A percentile compares a stretch with the other conserved stretches of the same genome.
phyloP scores from a whole-genome alignment of 345 rosid genomes.

The Hibiscus syriacus region DNA sequence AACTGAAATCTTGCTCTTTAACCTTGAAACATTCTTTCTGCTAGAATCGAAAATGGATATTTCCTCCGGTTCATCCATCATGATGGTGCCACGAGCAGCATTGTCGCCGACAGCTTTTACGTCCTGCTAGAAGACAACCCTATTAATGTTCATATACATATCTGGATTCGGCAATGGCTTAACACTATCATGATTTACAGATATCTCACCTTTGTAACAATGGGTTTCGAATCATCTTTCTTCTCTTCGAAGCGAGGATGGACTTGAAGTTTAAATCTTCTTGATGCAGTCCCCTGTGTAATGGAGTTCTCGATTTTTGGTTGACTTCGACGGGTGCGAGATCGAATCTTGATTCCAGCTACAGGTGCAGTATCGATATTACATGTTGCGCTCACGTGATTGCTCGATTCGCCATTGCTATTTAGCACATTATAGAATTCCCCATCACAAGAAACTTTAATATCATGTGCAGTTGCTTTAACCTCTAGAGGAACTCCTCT shows the following conservation, averaged over 20 bases:
- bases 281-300: constrained; percentile 45
- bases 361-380: constrained; percentile 14
- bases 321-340: constrained; percentile 28
- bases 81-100: too few relatives aligned
- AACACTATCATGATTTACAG: constrained; percentile 7
- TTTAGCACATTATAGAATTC: constrained; percentile 9
- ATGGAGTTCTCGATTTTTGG: not conserved
- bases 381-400: not conserved
- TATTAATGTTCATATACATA: constrained; percentile 8
- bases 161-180: not conserved
- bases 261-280: constrained; percentile 34
- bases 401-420: not conserved
- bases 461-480: not conserved
- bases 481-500: not conserved
- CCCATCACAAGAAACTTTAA: not conserved
- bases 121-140: constrained; percentile 26
- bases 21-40: not conserved
- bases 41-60: too few relatives aligned
- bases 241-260: not conserved
- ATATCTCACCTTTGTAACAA: constrained; percentile 12
- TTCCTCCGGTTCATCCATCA: too few relatives aligned
- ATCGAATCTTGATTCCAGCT: constrained; percentile 40
- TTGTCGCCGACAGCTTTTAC: not conserved
- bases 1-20: constrained; percentile 7
- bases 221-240: constrained; percentile 22